Base-by-base conservation (phyloP, 2,329 filamentous ascomycete genomes). In the Thelonectria rubi region DNA sequence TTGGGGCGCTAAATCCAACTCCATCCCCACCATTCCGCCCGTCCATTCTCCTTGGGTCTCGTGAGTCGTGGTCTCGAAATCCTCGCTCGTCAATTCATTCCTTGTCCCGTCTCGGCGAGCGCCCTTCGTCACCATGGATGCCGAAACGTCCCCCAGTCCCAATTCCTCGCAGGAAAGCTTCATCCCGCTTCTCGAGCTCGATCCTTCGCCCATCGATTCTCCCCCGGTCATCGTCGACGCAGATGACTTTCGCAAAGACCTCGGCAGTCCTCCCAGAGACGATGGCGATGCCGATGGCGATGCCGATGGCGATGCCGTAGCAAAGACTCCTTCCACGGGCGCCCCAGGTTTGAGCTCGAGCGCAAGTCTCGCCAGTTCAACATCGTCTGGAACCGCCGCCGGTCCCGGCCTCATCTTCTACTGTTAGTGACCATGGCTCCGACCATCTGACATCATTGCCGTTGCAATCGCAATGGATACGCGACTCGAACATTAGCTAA, bases 341-440 rank as follows among this genome's bases (percentile, higher is more conserved):
- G 76, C 77, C 7, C 70, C 84, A 0, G 88, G 89, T 2, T 81
- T 94, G 20, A 89, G 90, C 69, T 80, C 83, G 26, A 78, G 74
- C 46, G 60, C 69, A 51, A 71, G 53, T 54, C 63, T 71, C 32
- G 53, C 58, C 50, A 59, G 63, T 24, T 63, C 60, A 24, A 46
- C 17, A 11, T 55, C 54, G 7, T 61, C 62, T n/a, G 42, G 53
- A 8, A 57, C 58, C 15, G 39, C 63, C 42, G 69, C 72, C 46
- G 84, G 87, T n/a, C 88, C 88, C 71, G 87, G 89, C 9, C 84
- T 91, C 58, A 87, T 91, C 72, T 94, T 88, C 78, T 95, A 94
- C 78, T 80, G 91, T 93, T 81, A 40, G 86, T 79, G 11, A 3
- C 14, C 20, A 30, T 30, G 21, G 12, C 21, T 5, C 5, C 40